Conservation (phyloP, 805 yeast genomes). For the Ogataea pignaliae region DNA sequence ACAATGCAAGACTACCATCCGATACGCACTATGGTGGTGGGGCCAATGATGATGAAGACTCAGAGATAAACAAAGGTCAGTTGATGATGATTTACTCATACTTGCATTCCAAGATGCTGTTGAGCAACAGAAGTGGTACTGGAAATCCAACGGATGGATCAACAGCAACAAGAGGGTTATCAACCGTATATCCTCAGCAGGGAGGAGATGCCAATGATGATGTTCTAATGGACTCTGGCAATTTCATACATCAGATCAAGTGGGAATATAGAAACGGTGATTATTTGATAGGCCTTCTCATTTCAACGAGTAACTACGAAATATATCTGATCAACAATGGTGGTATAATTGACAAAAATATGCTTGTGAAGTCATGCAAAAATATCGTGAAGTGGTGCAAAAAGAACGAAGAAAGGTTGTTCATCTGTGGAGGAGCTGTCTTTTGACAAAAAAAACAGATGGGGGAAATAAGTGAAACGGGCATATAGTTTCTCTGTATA, state of each 20-base stretch:
- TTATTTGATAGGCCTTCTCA: slow-evolving; percentile 21
- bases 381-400: slow-evolving; percentile 73
- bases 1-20: no score
- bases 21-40: no score
- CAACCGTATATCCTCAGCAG: no score
- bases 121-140: slow-evolving; percentile 5
- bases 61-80: slow-evolving; percentile 19
- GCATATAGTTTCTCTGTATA: no score
- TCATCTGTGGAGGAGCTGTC: slow-evolving; percentile 69
- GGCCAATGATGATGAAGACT: slow-evolving; percentile 10
- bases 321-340: slow-evolving; percentile 54
- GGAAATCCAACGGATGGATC: background rate
- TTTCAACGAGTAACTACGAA: slow-evolving; percentile 44
- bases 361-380: slow-evolving; percentile 57
- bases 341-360: slow-evolving; percentile 50
- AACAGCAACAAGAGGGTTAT: no score
- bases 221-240: slow-evolving; percentile 13
- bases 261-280: slow-evolving; percentile 24
- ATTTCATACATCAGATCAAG: slow-evolving; percentile 21
- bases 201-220: background rate
- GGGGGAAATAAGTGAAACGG: background rate
- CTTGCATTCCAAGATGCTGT: slow-evolving; percentile 19
- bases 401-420: slow-evolving; percentile 63
- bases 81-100: slow-evolving; percentile 26
- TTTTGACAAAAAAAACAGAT: slow-evolving; percentile 37